These are phyloP conservation scores for Nicotiana tabacum DNA, from an alignment of 257 asterid species.

Conservation along the genomic window DNA sequence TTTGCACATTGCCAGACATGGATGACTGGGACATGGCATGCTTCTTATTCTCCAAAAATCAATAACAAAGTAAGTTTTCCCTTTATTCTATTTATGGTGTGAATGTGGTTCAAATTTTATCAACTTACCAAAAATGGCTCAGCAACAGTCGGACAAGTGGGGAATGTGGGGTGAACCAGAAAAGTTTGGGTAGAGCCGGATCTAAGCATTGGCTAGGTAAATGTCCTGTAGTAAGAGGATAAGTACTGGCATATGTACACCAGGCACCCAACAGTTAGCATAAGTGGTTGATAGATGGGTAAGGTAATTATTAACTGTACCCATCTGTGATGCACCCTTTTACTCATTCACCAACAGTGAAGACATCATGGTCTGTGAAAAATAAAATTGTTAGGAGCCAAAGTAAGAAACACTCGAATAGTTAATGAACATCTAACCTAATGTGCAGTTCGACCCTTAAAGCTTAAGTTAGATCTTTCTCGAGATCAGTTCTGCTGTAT, in stretches of 20 bases:
- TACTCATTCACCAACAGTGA: background rate
- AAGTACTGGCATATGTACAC: background rate
- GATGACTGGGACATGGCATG: slow-evolving; percentile 82
- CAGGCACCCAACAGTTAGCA: background rate
- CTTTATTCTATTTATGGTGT: background rate
- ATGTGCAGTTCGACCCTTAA: background rate
- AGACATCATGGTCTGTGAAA: background rate
- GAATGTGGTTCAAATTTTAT: background rate
- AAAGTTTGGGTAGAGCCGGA: too few species aligned
- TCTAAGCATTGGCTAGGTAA: too few species aligned
- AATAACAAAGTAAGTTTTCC: slow-evolving; percentile 50
- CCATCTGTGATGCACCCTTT: background rate
- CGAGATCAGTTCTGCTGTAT: background rate
- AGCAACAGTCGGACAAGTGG: too few species aligned
- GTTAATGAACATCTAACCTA: background rate
- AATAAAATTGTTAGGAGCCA: background rate
- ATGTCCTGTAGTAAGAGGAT: too few species aligned
- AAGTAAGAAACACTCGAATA: background rate
- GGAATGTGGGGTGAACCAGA: too few species aligned
- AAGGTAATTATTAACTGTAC: background rate
- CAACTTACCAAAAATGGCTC: background rate
- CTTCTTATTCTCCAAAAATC: slow-evolving; percentile 80
- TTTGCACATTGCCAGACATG: slow-evolving; percentile 85
- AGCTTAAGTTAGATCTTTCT: background rate
- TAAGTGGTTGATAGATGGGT: background rate